Evolutionary conservation across 2,329 filamentous ascomycete species (phyloP).

Genomic region (Penicillium sp.): DNA sequence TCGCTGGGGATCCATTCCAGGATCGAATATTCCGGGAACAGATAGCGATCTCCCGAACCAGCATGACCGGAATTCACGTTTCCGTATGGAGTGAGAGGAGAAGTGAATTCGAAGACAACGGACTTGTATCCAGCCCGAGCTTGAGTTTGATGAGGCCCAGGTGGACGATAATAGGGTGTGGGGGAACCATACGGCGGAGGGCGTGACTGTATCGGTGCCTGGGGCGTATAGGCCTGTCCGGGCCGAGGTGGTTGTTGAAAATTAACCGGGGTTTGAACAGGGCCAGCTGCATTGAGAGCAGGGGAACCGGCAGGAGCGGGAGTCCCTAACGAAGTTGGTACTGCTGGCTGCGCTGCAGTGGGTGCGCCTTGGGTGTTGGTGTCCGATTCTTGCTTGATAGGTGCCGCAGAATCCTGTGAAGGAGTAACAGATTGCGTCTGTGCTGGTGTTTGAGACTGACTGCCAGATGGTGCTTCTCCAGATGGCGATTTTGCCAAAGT

Average conservation of each 20-base stretch:
- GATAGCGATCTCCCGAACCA: slow-evolving; percentile 47
- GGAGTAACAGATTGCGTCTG: background rate
- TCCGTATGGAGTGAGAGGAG: slow-evolving; percentile 42
- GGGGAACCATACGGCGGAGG: slow-evolving; percentile 34
- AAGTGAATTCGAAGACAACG: slow-evolving; percentile 49
- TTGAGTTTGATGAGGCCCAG: slow-evolving; percentile 30
- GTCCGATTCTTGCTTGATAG: slow-evolving; percentile 33
- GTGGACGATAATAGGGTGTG: slow-evolving; percentile 33
- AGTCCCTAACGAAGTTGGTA: slow-evolving; percentile 11
- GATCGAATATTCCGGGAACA: slow-evolving; percentile 50
- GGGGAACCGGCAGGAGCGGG: slow-evolving; percentile 8
- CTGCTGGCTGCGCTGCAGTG: slow-evolving; percentile 7
- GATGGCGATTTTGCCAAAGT: slow-evolving; percentile 1
- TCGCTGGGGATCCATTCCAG: slow-evolving; percentile 48
- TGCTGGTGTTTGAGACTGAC: slow-evolving; percentile 11
- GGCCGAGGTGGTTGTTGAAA: slow-evolving; percentile 27
- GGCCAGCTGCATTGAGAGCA: slow-evolving; percentile 16
- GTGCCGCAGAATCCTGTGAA: slow-evolving; percentile 13
- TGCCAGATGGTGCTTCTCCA: background rate
- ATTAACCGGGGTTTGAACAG: slow-evolving; percentile 20
- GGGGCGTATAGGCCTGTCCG: slow-evolving; percentile 27
- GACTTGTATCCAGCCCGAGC: slow-evolving; percentile 44
- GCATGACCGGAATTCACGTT: slow-evolving; percentile 41
- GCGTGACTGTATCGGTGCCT: slow-evolving; percentile 38
- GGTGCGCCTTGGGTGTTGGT: slow-evolving; percentile 4